phyloP scores from a whole-genome alignment of 1,139 yeast species.

The Debaryomyces nepalensis region DNA sequence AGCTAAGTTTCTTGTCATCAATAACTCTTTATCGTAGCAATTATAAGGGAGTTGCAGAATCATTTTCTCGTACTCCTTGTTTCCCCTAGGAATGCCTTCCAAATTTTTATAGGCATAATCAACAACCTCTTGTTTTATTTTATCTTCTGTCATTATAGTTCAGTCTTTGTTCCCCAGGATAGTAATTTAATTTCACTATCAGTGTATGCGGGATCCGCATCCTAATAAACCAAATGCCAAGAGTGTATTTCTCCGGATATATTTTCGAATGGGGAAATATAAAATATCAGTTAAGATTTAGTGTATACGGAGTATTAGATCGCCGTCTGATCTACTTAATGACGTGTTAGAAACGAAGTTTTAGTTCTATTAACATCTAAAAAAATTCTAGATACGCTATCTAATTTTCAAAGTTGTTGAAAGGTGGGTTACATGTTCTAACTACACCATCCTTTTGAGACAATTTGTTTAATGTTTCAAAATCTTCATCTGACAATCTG shows the following conservation, averaged over 20 bases:
- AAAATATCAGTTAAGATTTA: too few relatives aligned
- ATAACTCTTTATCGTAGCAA: slow-evolving; percentile 24
- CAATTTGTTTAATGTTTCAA: slow-evolving; percentile 38
- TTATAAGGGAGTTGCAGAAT: slow-evolving; percentile 31
- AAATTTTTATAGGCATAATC: slow-evolving; percentile 47
- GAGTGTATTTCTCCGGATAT: too few relatives aligned
- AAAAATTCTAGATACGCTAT: neutral
- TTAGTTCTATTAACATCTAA: too few relatives aligned
- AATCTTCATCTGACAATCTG: slow-evolving; percentile 37
- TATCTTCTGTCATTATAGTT: slow-evolving; percentile 15
- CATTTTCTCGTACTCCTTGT: slow-evolving; percentile 39
- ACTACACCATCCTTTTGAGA: slow-evolving; percentile 34
- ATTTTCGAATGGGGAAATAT: too few relatives aligned
- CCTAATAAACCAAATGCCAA: too few relatives aligned
- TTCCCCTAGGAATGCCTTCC: slow-evolving; percentile 45
- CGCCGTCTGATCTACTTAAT: too few relatives aligned
- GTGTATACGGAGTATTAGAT: too few relatives aligned
- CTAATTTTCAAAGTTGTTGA: slow-evolving; percentile 4
- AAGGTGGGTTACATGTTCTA: slow-evolving; percentile 37
- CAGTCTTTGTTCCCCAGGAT: neutral
- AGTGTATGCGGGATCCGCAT: too few relatives aligned
- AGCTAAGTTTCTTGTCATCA: slow-evolving; percentile 24
- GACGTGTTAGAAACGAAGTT: too few relatives aligned
- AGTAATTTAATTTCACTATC: neutral
- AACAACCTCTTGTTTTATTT: slow-evolving; percentile 41